Percentiles rank a stretch among this genome's conserved stretches.
These are phyloP conservation scores for Pythium rhizo-oryzae DNA, from an alignment of 352 stramenopile genomes.

Conservation along the genomic window DNA sequence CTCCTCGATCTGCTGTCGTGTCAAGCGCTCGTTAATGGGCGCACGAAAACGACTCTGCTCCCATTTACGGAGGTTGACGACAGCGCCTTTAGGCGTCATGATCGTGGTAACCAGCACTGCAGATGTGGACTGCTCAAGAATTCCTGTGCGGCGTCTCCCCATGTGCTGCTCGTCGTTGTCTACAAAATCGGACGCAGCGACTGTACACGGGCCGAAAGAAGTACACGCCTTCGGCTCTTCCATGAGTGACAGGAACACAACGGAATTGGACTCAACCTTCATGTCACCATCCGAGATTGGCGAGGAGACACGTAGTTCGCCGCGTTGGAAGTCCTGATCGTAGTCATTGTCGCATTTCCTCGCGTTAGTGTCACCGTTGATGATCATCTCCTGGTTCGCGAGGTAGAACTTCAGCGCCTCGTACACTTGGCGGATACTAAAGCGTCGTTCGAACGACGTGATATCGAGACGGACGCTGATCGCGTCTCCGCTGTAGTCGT, in stretches of 20 bases:
- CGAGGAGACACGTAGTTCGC: neutral
- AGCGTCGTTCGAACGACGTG: constrained; percentile 3
- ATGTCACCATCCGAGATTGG: neutral
- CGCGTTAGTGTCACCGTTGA: neutral
- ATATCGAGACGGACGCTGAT: neutral
- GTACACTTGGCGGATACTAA: constrained; percentile 9
- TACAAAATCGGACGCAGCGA: constrained; percentile 5
- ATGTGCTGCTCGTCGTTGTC: constrained; percentile 1
- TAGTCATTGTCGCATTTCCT: neutral
- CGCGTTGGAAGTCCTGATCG: neutral
- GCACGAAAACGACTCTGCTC: constrained; percentile 2
- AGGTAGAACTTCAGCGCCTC: constrained; percentile 4
- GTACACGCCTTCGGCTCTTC: neutral
- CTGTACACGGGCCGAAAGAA: neutral
- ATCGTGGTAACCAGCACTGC: constrained; percentile 1
- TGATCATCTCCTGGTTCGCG: neutral
- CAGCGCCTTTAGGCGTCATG: neutral
- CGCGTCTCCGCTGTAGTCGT: neutral
- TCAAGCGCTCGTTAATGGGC: neutral
- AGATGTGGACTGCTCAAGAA: constrained; percentile 1
- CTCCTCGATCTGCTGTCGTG: neutral
- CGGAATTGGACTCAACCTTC: neutral
- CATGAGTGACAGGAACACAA: neutral
- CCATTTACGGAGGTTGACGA: constrained; percentile 5
- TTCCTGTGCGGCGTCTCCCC: no score